Percentiles rank a stretch among this genome's conserved stretches.
Conservation (phyloP, 1,284 basidiomycete genomes). For the Mycosarcoma mackinlayi region DNA sequence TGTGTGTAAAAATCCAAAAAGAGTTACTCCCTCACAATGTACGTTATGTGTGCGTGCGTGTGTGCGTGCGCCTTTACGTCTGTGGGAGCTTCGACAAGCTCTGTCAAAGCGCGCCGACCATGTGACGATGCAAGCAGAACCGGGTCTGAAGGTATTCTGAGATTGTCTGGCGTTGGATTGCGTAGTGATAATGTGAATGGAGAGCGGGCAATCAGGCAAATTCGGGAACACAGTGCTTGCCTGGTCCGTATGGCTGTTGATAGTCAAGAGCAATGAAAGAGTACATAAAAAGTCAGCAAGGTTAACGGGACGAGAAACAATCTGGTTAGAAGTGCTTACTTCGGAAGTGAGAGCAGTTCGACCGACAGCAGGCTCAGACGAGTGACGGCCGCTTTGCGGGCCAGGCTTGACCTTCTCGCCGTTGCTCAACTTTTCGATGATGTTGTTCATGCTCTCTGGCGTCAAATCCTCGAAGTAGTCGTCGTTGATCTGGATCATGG, state of each 20-base stretch:
- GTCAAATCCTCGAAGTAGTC: constrained; percentile 99
- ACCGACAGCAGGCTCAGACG: constrained; percentile 81
- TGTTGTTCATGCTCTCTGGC: constrained; percentile 85
- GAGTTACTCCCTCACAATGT: too few species aligned
- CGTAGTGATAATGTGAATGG: background rate
- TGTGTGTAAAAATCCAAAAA: background rate
- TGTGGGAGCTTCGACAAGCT: too few species aligned
- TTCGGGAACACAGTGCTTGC: constrained; percentile 86
- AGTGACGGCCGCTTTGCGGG: constrained; percentile 86
- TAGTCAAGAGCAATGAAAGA: background rate
- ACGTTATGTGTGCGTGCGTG: too few species aligned
- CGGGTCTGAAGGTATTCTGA: constrained; percentile 23
- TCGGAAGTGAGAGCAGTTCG: constrained; percentile 84
- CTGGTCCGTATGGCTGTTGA: constrained; percentile 90
- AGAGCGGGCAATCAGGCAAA: constrained; percentile 72
- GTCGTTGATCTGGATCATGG: constrained; percentile 96
- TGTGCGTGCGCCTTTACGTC: too few species aligned
- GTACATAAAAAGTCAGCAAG: constrained; percentile 6
- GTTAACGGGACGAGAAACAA: too few species aligned
- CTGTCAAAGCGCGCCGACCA: too few species aligned
- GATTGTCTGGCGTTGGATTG: constrained; percentile 24
- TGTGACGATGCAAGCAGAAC: background rate
- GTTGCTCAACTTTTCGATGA: constrained; percentile 84
- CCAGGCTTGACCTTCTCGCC: constrained; percentile 90
- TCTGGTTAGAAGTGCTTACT: too few species aligned